phyloP scores from a whole-genome alignment of 1,284 basidiomycete species.

The Ceratobasidium theobromae region DNA sequence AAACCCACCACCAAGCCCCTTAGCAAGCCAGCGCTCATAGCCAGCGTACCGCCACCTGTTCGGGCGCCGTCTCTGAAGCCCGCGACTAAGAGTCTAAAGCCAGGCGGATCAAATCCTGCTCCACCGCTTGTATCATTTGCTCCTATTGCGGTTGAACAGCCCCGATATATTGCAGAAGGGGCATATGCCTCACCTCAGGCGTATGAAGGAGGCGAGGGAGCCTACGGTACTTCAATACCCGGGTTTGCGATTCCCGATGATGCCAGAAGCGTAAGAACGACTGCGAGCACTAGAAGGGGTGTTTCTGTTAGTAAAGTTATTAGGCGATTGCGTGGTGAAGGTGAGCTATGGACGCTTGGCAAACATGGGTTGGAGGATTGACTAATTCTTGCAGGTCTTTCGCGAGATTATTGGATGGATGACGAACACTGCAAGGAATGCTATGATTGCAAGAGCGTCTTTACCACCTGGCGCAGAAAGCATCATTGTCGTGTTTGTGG shows the following conservation, averaged over 20 bases:
- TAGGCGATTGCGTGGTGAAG: conserved; percentile 82
- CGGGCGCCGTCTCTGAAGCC: conserved; percentile 53
- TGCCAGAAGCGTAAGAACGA: conserved; percentile 72
- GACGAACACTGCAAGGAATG: conserved; percentile 96
- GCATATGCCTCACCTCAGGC: conserved; percentile 52
- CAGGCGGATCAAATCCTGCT: conserved; percentile 44
- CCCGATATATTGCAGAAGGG: conserved; percentile 37
- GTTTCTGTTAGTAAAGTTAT: conserved; percentile 88
- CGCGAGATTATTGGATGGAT: conserved; percentile 95
- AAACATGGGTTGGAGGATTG: conserved; percentile 16
- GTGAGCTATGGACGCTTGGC: conserved; percentile 43
- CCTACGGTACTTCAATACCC: conserved; percentile 64
- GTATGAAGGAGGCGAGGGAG: conserved; percentile 48
- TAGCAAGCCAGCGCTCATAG: conserved; percentile 51
- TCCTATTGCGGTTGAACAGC: conserved; percentile 65
- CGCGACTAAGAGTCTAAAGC: conserved; percentile 13
- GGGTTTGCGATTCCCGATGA: conserved; percentile 85
- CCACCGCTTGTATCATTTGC: conserved; percentile 80
- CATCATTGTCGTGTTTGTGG: conserved; percentile 95
- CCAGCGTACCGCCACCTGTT: conserved; percentile 53
- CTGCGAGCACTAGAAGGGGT: conserved; percentile 57
- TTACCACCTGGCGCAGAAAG: conserved; percentile 89
- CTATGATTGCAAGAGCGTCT: conserved; percentile 88
- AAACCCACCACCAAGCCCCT: conserved; percentile 47
- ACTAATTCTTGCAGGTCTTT: conserved; percentile 57